Conservation (phyloP, 2,329 filamentous ascomycete species). For the Ophiostoma novo-ulmi region DNA sequence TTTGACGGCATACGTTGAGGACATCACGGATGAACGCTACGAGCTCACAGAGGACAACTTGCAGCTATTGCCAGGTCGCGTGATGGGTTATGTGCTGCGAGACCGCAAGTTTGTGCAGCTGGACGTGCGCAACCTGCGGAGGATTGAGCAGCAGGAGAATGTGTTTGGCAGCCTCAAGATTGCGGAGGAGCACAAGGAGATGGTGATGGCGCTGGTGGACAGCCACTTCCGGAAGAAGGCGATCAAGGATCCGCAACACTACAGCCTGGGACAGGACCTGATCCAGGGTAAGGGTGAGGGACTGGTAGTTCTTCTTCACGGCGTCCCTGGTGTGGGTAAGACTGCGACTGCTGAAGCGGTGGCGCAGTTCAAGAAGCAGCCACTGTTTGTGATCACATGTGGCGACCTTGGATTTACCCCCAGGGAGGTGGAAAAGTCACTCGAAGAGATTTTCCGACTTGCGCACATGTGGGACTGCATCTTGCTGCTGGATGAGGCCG, state of each 20-base stretch:
- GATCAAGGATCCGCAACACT: constrained; percentile 21
- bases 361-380: constrained; percentile 40
- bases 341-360: constrained; percentile 41
- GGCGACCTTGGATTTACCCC: constrained; percentile 44
- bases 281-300: constrained; percentile 44
- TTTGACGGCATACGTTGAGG: constrained; percentile 14
- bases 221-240: constrained; percentile 24
- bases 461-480: constrained; percentile 29
- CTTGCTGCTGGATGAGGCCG: constrained; percentile 30
- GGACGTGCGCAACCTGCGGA: constrained; percentile 18
- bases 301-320: constrained; percentile 43
- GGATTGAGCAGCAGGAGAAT: constrained; percentile 20
- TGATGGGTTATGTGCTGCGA: constrained; percentile 30
- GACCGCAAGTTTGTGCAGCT: constrained; percentile 30
- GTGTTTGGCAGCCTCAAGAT: constrained; percentile 30
- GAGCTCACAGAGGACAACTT: constrained; percentile 24
- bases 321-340: constrained; percentile 47
- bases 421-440: constrained; percentile 30
- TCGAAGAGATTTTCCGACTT: constrained; percentile 30
- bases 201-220: constrained; percentile 28
- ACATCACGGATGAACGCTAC: constrained; percentile 17
- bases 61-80: constrained; percentile 25
- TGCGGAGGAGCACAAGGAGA: constrained; percentile 27
- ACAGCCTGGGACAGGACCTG: constrained; percentile 35
- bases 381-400: constrained; percentile 46